Conservation (phyloP, 305 asterid species). For the Solanum hybrid region DNA sequence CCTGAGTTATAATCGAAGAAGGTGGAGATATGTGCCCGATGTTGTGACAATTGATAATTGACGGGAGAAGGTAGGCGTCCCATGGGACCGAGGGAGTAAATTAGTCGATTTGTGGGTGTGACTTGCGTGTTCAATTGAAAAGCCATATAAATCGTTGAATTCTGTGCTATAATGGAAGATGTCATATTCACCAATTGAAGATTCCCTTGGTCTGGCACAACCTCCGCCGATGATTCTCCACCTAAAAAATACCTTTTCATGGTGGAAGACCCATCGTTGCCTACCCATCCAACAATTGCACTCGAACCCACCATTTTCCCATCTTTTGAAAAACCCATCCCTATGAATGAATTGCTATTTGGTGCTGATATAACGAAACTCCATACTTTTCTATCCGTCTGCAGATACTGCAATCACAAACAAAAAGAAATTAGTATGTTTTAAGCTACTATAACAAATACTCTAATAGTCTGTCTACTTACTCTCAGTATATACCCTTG, state of each 20-base stretch:
- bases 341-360: constrained; percentile 43
- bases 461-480: constrained; percentile 11
- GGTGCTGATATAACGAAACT: constrained; percentile 75
- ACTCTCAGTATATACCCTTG: constrained; percentile 68
- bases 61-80: constrained; percentile 36
- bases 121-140: constrained; percentile 36
- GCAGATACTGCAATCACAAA: constrained; percentile 37
- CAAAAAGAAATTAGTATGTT: not conserved
- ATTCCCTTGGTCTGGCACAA: constrained; percentile 29
- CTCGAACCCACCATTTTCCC: constrained; percentile 78
- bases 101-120: constrained; percentile 30
- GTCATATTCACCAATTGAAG: constrained; percentile 24
- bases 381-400: constrained; percentile 49
- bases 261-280: constrained; percentile 1
- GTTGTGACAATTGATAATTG: constrained; percentile 28
- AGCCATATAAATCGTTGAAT: constrained; percentile 35
- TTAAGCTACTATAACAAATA: no score
- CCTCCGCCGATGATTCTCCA: constrained; percentile 30
- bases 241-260: constrained; percentile 48
- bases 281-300: constrained; percentile 81
- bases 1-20: constrained; percentile 56
- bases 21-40: constrained; percentile 31
- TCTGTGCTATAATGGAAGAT: constrained; percentile 15
- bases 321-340: constrained; percentile 65
- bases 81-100: constrained; percentile 52